phyloP scores from a whole-genome alignment of 768 basidiomycete genomes.

The Boletus rex-veris region DNA sequence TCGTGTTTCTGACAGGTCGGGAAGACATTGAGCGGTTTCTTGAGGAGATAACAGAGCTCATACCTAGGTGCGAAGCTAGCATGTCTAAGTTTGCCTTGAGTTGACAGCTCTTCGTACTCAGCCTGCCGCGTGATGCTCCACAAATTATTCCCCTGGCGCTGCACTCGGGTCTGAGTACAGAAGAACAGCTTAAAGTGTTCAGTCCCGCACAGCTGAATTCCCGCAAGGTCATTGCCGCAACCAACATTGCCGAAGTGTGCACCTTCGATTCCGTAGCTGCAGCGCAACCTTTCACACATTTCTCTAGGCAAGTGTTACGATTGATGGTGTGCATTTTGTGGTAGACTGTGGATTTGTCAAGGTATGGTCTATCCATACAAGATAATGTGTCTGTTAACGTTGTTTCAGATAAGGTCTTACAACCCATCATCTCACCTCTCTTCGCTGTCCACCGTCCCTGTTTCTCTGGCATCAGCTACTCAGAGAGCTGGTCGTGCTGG shows the following conservation, averaged over 20 bases:
- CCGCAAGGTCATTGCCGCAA: conserved; percentile 88
- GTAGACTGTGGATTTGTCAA: conserved; percentile 96
- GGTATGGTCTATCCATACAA: conserved; percentile 39
- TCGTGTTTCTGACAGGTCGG: conserved; percentile 91
- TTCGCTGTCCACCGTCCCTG: conserved; percentile 77
- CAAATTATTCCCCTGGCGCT: conserved; percentile 70
- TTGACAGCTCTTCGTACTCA: conserved; percentile 19
- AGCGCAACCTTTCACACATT: background rate
- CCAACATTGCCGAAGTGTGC: conserved; percentile 90
- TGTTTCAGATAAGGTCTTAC: conserved; percentile 75
- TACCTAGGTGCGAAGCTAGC: conserved; percentile 53
- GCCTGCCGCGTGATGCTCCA: conserved; percentile 51
- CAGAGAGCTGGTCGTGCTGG: conserved; percentile 96
- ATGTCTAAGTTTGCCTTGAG: background rate
- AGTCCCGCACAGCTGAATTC: conserved; percentile 67
- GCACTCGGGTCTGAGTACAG: conserved; percentile 84
- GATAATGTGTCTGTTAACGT: background rate
- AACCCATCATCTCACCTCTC: conserved; percentile 85
- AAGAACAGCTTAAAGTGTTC: conserved; percentile 87
- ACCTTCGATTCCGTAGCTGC: background rate
- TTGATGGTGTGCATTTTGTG: conserved; percentile 92
- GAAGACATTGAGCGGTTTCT: conserved; percentile 94
- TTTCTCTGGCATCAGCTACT: conserved; percentile 83
- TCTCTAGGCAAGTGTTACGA: conserved; percentile 86
- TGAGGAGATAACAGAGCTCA: conserved; percentile 73